These are phyloP conservation scores for Aspergillus pseudonomiae DNA, from an alignment of 2,329 filamentous ascomycete genomes.

Conservation along the genomic window DNA sequence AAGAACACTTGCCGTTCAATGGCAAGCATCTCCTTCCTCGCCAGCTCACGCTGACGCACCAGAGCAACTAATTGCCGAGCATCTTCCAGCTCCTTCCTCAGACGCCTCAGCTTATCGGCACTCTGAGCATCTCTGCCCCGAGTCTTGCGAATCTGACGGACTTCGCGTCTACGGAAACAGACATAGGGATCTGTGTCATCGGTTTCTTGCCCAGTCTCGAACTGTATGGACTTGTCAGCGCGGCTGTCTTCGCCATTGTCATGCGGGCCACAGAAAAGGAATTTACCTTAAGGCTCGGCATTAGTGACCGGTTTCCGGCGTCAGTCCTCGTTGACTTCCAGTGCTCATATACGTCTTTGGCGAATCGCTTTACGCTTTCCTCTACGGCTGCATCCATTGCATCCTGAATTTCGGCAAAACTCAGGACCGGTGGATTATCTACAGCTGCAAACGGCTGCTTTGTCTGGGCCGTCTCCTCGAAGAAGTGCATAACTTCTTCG, in stretches of 20 bases:
- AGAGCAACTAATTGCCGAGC: slow-evolving; percentile 78
- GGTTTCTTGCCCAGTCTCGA: slow-evolving; percentile 90
- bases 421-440: slow-evolving; percentile 78
- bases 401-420: slow-evolving; percentile 75
- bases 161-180: slow-evolving; percentile 93
- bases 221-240: slow-evolving; percentile 46
- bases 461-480: slow-evolving; percentile 80
- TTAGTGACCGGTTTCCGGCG: slow-evolving; percentile 71
- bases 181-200: slow-evolving; percentile 97
- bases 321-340: slow-evolving; percentile 75
- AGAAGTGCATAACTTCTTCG: slow-evolving; percentile 91
- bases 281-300: slow-evolving; percentile 72
- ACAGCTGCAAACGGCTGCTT: slow-evolving; percentile 88
- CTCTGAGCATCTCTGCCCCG: slow-evolving; percentile 90
- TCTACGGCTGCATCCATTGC: slow-evolving; percentile 64
- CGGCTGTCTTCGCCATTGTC: not conserved
- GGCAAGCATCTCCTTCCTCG: slow-evolving; percentile 75
- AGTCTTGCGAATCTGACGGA: slow-evolving; percentile 92
- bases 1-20: slow-evolving; percentile 80
- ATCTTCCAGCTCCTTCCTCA: slow-evolving; percentile 88
- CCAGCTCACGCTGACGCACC: slow-evolving; percentile 76
- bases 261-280: not conserved
- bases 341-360: slow-evolving; percentile 83
- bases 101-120: slow-evolving; percentile 88
- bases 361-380: slow-evolving; percentile 59